phyloP scores from a whole-genome alignment of 257 asterid species.

The Handroanthus guayacan region DNA sequence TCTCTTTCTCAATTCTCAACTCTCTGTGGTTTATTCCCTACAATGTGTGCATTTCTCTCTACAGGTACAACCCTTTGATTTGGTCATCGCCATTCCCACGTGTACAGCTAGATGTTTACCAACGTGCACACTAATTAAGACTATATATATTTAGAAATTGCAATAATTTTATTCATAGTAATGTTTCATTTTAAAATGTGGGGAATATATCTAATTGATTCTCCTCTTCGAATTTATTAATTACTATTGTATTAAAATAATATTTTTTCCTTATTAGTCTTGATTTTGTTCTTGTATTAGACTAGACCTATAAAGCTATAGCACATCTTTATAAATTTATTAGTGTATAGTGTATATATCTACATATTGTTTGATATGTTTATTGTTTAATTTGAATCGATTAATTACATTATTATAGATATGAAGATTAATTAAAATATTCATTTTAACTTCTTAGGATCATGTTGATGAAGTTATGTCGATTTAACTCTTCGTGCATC shows the following conservation, averaged over 20 bases:
- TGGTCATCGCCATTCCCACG: conserved; percentile 27
- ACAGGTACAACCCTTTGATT: conserved; percentile 13
- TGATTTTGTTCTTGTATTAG: not conserved
- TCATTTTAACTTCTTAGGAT: too few relatives aligned
- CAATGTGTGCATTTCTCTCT: conserved; percentile 24
- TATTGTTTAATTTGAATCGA: too few relatives aligned
- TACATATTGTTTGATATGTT: too few relatives aligned
- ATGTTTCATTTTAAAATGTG: not conserved
- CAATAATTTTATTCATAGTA: not conserved
- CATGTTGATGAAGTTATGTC: too few relatives aligned
- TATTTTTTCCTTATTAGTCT: not conserved
- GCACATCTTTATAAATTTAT: not conserved
- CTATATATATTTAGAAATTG: not conserved
- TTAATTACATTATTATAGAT: too few relatives aligned
- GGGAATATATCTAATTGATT: too few relatives aligned
- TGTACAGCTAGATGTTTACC: conserved; percentile 41
- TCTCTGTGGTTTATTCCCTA: conserved; percentile 19
- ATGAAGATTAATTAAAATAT: too few relatives aligned
- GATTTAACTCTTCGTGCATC: too few relatives aligned
- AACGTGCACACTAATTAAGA: conserved; percentile 31
- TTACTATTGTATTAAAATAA: not conserved
- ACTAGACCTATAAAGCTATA: not conserved
- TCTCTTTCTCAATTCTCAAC: not conserved
- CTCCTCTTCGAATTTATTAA: too few relatives aligned
- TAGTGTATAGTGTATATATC: too few relatives aligned